Evolutionary conservation across 1,139 yeast genomes (phyloP), one percentile per base, ranked within the genome.

Genomic region (Saccharomycopsis phalli): DNA sequence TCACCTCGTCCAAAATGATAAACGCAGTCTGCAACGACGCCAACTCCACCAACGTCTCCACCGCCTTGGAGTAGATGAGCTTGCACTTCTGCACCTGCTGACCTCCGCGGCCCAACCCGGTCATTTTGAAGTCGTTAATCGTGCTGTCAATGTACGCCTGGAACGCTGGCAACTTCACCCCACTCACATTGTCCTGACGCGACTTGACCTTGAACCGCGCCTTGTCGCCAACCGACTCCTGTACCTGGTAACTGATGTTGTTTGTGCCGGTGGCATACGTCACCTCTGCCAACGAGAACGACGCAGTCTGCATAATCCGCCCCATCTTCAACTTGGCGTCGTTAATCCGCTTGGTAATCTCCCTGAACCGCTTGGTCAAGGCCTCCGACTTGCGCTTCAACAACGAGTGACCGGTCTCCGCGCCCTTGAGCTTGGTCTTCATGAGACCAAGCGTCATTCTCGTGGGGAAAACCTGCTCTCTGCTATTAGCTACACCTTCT

Each of bases 271-370:
- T 88, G 26, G 98, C 98, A 57, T 91, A 91, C 39, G 91, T 81
- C 38, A 91, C 97, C 59, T 91, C 98, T 1, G 98, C 97, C 52
- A 91, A 71, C 10, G 97, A 88, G 59, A 91, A 91, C 0, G 97
- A 94, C 1, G 98, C 98, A 0, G 94, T 83, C 60, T 91, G 98
- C 97, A 91, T 91, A 33, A 91, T 95, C 50, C 93, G 71, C 36
- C 97, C 98, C 98, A 91, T 91, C 68, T 88, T 91, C 52, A 91
- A 76, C 63, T 91, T 91, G 38, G 97, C 86, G 52, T 88, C 96
- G 59, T 91, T 95, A 56, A 91, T 91, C 59, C 95, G 69, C 58
- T 75, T 82, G 28, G 97, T 87, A 56, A 91, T 91, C 52, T 91
- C 98, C 61, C 98, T 77, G 65, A 91, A 91, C 55, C 98, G 71